Conservation (phyloP, 2,329 filamentous ascomycete genomes). For the Trichoderma breve region DNA sequence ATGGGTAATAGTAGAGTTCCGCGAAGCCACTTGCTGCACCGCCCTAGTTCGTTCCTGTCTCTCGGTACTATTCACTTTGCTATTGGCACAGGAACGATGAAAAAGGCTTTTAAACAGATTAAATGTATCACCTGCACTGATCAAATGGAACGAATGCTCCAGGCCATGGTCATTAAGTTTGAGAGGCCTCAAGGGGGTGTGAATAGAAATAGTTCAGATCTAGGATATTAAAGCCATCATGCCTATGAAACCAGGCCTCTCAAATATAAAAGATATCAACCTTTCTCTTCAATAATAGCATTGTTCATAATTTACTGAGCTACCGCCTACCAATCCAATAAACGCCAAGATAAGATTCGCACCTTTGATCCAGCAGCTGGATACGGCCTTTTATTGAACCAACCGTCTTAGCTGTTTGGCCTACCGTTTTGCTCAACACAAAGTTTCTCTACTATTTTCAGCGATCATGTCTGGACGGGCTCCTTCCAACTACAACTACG, state of each 20-base stretch:
- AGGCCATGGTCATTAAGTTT: neutral
- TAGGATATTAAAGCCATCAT: neutral
- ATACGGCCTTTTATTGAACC: neutral
- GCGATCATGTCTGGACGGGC: neutral
- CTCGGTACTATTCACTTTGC: neutral
- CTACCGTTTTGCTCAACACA: neutral
- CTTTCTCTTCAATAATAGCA: neutral
- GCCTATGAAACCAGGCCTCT: neutral
- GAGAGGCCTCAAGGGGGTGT: neutral
- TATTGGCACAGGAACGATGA: neutral
- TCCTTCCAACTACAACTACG: neutral
- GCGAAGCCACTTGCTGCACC: neutral
- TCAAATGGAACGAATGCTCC: neutral
- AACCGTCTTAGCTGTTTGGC: neutral
- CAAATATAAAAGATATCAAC: neutral
- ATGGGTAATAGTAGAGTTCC: neutral
- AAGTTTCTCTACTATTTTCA: neutral
- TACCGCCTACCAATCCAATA: neutral
- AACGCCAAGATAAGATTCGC: fast-evolving
- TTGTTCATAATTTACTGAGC: neutral
- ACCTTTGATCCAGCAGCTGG: neutral
- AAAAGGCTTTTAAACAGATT: neutral
- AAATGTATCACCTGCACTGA: neutral
- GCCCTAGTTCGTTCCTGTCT: neutral
- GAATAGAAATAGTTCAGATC: neutral